A percentile compares a stretch with the other conserved stretches of the same genome.
These are phyloP conservation scores for Lanzia echinophila DNA, from an alignment of 2,329 filamentous ascomycete species.

Conservation along the genomic window DNA sequence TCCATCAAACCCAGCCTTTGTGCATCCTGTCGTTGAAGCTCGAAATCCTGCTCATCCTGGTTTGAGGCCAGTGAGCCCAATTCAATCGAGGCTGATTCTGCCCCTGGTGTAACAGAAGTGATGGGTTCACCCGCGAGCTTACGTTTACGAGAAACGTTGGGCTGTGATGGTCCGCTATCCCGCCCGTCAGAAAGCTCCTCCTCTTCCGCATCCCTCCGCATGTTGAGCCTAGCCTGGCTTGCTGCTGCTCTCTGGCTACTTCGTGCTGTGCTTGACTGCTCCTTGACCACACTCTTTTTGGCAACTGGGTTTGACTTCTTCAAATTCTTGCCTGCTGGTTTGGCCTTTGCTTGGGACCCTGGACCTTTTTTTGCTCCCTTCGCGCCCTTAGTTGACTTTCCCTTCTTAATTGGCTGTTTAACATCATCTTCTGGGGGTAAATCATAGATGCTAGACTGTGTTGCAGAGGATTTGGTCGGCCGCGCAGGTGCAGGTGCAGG, in stretches of 20 bases:
- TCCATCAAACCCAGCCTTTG: not conserved
- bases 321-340: not conserved
- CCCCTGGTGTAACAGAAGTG: not conserved
- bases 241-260: conserved; percentile 5
- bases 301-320: not conserved
- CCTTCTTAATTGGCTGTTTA: not conserved
- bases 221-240: not conserved
- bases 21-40: conserved; percentile 2
- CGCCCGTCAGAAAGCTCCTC: not conserved
- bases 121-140: not conserved
- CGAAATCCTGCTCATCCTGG: not conserved
- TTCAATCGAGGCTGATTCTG: not conserved
- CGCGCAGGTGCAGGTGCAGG: too few relatives aligned
- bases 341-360: not conserved
- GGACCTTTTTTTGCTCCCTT: not conserved
- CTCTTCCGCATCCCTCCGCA: conserved; percentile 1
- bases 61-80: not conserved
- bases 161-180: not conserved
- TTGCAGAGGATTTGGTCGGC: too few relatives aligned
- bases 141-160: conserved; percentile 10
- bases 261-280: not conserved
- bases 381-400: not conserved
- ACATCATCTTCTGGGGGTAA: not conserved
- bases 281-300: not conserved
- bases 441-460: not conserved